Conservation (phyloP, 1,139 yeast species). For the Lodderomyces jiufengensis region DNA sequence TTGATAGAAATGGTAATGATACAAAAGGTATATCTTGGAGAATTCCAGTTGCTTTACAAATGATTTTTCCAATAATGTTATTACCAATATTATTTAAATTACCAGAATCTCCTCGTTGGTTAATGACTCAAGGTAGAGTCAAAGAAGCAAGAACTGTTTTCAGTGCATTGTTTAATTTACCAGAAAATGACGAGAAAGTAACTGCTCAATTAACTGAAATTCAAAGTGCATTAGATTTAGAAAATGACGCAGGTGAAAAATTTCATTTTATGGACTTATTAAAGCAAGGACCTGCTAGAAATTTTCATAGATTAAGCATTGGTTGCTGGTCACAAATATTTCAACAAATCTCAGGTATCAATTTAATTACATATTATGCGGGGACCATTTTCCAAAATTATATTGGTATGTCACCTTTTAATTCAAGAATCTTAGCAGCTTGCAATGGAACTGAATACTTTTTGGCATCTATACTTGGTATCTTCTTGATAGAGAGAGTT, state of each 20-base stretch:
- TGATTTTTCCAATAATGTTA: slow-evolving; percentile 31
- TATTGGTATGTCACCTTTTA: slow-evolving; percentile 37
- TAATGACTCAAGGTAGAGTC: slow-evolving; percentile 34
- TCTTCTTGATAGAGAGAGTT: slow-evolving; percentile 44
- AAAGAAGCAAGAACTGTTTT: slow-evolving; percentile 50
- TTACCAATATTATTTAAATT: slow-evolving; percentile 28
- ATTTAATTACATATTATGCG: slow-evolving; percentile 30
- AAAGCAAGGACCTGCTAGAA: slow-evolving; percentile 39
- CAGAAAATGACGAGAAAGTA: slow-evolving; percentile 23
- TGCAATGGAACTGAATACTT: slow-evolving; percentile 37
- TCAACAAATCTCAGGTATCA: slow-evolving; percentile 38
- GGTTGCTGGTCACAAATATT: slow-evolving; percentile 46
- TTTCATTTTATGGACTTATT: slow-evolving; percentile 26
- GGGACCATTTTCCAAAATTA: slow-evolving; percentile 43
- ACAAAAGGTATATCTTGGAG: slow-evolving; percentile 33
- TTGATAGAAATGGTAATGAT: slow-evolving; percentile 14
- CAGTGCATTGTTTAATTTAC: slow-evolving; percentile 39
- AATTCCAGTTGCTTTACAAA: slow-evolving; percentile 47
- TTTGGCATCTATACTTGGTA: slow-evolving; percentile 43
- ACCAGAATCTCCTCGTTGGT: slow-evolving; percentile 55
- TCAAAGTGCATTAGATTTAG: slow-evolving; percentile 26
- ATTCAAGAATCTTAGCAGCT: slow-evolving; percentile 36
- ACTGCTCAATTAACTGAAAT: slow-evolving; percentile 31
- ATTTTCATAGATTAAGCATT: slow-evolving; percentile 45
- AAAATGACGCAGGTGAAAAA: slow-evolving; percentile 21